phyloP scores from a whole-genome alignment of 2,329 filamentous ascomycete species.

The Aspergillus novofumigatus region DNA sequence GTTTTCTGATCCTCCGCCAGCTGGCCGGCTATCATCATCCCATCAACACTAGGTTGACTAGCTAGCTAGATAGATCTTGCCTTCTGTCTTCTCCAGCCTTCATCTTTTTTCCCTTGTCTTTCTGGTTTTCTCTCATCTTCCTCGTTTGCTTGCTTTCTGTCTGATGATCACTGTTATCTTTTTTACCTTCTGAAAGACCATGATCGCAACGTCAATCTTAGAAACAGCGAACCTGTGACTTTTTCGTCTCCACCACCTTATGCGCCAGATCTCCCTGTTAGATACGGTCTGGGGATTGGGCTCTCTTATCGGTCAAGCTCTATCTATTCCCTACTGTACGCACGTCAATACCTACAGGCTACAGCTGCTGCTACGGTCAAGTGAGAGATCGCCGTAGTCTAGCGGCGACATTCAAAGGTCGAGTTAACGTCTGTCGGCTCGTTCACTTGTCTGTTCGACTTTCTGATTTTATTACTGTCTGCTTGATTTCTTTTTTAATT shows the following conservation, averaged over 20 bases:
- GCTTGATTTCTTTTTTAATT: not conserved
- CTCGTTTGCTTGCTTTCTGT: constrained; percentile 1
- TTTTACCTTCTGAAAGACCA: not conserved
- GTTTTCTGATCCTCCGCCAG: not conserved
- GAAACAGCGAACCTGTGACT: not conserved
- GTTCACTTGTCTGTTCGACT: constrained; percentile 1
- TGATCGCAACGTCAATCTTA: not conserved
- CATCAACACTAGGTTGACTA: not conserved
- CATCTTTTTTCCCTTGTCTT: constrained; percentile 13
- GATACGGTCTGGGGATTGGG: not conserved
- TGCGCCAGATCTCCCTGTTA: not conserved
- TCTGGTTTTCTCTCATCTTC: constrained; percentile 9
- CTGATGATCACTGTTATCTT: constrained; percentile 2
- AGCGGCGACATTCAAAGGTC: not conserved
- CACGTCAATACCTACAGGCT: not conserved
- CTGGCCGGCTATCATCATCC: not conserved
- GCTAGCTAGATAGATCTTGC: constrained; percentile 1
- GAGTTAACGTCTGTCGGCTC: not conserved
- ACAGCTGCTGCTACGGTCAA: not conserved
- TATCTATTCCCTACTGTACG: not conserved
- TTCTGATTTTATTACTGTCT: not conserved
- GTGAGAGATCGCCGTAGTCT: not conserved
- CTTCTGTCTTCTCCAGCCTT: constrained; percentile 21
- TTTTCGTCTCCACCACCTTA: not conserved
- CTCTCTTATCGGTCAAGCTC: not conserved